Evolutionary conservation across 306 rosid species (phyloP), one percentile per base, ranked within the genome.

Genomic region (Citrullus mucosospermus): DNA sequence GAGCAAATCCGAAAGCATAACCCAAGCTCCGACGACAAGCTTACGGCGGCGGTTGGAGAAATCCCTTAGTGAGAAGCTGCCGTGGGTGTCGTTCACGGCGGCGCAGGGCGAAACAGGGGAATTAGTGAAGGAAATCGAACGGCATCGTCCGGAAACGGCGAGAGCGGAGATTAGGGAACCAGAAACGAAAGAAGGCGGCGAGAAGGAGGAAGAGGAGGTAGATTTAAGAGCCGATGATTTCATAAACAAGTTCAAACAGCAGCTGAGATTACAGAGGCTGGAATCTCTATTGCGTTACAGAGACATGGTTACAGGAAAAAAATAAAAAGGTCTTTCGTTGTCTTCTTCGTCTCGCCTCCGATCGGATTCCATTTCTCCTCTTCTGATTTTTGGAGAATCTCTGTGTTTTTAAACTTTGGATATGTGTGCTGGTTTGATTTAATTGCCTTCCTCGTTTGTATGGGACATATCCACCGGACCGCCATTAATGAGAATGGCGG

Each of bases 191-290:
- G 56, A 8, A 3, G 77, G 6, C 8, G 91, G 79, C 9, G 93
- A 88, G 6, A 89, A 60, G 18, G 54, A 89, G 14, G 90, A 44
- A 59, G 67, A 89, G 14, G 90, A 44, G 72, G 67, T 94, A 5
- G 97, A 94, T 22, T 89, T 85, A 6, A 90, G 85, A 60, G 96
- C 97, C 0, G 97, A 94, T 46, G 96, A 94, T 80, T 92, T 94
- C 44, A 94, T 94, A 0, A 94, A 84, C 83, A 89, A 70, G 78
- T 94, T 94, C 70, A 92, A 82, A 82, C 88, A 89, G 83, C 98
- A 94, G 68, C 78, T 94, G 59, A 84, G 66, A 84, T 77, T 92
- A 82, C 98, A 94, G 82, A 88, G 96, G 84, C 81, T 92, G 5
- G 84, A 90, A 3, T 92, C 98, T 10, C 55, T 92, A 41, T 67